These are phyloP conservation scores for Talaromyces proteolyticus DNA, from an alignment of 495 filamentous ascomycete species.

Conservation along the genomic window DNA sequence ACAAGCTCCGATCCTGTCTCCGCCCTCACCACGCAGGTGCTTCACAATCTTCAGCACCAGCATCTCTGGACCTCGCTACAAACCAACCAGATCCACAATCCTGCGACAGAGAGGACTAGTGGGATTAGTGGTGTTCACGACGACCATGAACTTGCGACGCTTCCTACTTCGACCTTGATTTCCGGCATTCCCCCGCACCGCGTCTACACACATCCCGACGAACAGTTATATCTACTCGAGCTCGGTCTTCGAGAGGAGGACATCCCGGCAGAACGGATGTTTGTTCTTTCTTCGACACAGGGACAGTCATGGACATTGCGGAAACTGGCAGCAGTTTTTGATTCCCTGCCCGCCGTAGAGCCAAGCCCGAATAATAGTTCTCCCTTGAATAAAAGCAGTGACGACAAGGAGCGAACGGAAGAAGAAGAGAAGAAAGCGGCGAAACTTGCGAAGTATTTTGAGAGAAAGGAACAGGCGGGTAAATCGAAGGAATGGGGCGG, in stretches of 20 bases:
- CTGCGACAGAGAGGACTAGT: too few species aligned
- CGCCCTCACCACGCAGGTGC: constrained; percentile 59
- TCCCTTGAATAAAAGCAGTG: too few species aligned
- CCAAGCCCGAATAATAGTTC: constrained; percentile 8
- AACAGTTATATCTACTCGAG: constrained; percentile 75
- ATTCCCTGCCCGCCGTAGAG: constrained; percentile 50
- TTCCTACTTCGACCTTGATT: constrained; percentile 48
- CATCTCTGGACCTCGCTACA: constrained; percentile 76
- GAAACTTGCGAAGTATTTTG: constrained; percentile 30
- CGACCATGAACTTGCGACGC: too few species aligned
- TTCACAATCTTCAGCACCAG: constrained; percentile 78
- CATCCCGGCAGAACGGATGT: constrained; percentile 59
- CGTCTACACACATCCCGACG: constrained; percentile 89
- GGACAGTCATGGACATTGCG: constrained; percentile 77
- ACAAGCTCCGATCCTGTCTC: constrained; percentile 22
- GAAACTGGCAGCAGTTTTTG: constrained; percentile 74
- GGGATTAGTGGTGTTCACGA: too few species aligned
- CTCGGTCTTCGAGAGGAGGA: constrained; percentile 38
- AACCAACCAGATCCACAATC: constrained; percentile 49
- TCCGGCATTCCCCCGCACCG: constrained; percentile 83
- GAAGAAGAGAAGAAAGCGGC: constrained; percentile 21
- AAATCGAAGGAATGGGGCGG: constrained; percentile 33
- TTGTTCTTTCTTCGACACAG: constrained; percentile 80
- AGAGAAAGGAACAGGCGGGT: constrained; percentile 31
- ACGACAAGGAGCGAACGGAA: constrained; percentile 14